phyloP scores from a whole-genome alignment of 306 rosid genomes.

The Cercis canadensis region DNA sequence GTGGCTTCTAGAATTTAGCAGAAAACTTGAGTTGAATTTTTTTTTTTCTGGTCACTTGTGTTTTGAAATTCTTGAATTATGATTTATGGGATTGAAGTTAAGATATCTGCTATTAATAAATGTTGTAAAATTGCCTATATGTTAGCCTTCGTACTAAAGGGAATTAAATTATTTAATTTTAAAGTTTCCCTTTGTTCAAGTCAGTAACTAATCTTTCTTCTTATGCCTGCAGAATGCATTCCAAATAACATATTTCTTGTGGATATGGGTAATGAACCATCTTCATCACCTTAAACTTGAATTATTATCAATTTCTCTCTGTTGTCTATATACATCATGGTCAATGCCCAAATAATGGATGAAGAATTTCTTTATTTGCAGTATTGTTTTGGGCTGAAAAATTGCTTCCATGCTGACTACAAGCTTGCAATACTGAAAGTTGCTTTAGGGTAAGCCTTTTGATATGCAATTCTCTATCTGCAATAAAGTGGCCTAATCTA shows the following conservation, averaged over 20 bases:
- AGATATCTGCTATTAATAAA: slow-evolving; percentile 4
- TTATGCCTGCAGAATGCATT: slow-evolving; percentile 81
- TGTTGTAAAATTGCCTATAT: neutral
- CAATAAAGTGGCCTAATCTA: neutral
- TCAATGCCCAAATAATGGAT: slow-evolving; percentile 22
- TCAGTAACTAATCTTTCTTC: slow-evolving; percentile 32
- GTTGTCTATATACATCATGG: neutral
- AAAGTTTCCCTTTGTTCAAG: slow-evolving; percentile 4
- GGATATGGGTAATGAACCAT: slow-evolving; percentile 78
- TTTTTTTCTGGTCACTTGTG: neutral
- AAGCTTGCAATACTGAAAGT: slow-evolving; percentile 62
- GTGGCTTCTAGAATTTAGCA: too few species aligned
- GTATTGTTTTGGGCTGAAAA: slow-evolving; percentile 72
- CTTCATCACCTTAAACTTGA: slow-evolving; percentile 25
- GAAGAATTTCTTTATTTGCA: slow-evolving; percentile 50
- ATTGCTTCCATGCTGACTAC: slow-evolving; percentile 74
- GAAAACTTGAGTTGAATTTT: too few species aligned
- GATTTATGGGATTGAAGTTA: neutral
- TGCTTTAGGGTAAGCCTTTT: slow-evolving; percentile 65
- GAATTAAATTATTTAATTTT: neutral
- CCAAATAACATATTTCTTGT: slow-evolving; percentile 76
- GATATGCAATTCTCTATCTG: slow-evolving; percentile 2
- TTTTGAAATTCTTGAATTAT: neutral
- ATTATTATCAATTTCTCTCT: neutral
- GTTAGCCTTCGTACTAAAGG: neutral